A percentile compares a stretch with the other conserved stretches of the same genome.
Evolutionary conservation across 2,329 filamentous ascomycete genomes (phyloP).

Genomic region (Dryadomyces quercus-mongolicae): DNA sequence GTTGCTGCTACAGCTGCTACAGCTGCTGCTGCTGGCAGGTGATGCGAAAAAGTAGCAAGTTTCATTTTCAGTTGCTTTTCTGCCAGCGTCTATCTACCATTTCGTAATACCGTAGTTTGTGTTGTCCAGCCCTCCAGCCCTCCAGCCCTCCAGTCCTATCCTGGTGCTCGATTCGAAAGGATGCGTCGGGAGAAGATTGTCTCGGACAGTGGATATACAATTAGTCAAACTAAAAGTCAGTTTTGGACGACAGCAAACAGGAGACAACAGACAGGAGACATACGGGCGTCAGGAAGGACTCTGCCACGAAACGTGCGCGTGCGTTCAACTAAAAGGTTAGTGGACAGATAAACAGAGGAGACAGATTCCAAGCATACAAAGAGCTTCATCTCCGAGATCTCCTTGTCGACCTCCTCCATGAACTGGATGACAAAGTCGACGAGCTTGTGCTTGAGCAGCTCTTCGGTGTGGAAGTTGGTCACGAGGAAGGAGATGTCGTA

Average conservation of each 20-base stretch:
- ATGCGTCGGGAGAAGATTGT: background rate
- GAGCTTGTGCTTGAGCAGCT: constrained; percentile 97
- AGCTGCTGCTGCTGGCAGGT: no score
- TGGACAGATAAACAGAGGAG: background rate
- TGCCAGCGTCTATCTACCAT: no score
- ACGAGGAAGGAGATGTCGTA: constrained; percentile 99
- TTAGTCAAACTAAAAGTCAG: background rate
- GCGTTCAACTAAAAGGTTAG: constrained; percentile 63
- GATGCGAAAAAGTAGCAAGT: no score
- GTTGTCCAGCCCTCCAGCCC: no score
- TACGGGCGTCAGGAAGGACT: constrained; percentile 86
- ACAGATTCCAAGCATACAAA: no score
- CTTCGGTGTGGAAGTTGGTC: constrained; percentile 96
- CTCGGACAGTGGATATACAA: background rate
- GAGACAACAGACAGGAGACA: background rate
- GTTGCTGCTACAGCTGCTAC: no score
- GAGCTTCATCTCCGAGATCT: constrained; percentile 99
- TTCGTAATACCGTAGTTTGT: no score
- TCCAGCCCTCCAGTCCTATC: no score
- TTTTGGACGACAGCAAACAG: background rate
- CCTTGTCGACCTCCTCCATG: constrained; percentile 99
- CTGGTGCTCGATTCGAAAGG: no score
- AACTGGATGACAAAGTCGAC: constrained; percentile 99
- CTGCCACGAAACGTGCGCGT: constrained; percentile 90
- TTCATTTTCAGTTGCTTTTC: no score